These are phyloP conservation scores for Apiospora malaysiana DNA, from an alignment of 2,329 filamentous ascomycete genomes.

Conservation along the genomic window DNA sequence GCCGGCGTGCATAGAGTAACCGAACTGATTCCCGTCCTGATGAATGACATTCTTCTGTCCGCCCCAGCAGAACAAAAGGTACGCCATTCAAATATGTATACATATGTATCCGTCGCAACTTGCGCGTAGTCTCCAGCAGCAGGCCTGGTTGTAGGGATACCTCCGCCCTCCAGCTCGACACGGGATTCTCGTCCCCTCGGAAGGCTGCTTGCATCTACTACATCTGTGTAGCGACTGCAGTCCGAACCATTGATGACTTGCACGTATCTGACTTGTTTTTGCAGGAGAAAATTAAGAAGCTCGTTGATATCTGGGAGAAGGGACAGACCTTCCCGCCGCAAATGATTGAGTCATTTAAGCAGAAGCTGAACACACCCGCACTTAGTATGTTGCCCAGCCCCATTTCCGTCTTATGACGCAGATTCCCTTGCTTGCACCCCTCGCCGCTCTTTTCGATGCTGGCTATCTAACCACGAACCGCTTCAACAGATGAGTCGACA, in stretches of 20 bases:
- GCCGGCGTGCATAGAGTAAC: constrained; percentile 96
- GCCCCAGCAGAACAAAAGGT: constrained; percentile 96
- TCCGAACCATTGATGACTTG: background rate
- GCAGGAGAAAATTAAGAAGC: constrained; percentile 94
- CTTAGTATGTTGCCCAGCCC: constrained; percentile 64
- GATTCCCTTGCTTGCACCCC: background rate
- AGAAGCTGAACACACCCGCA: constrained; percentile 70
- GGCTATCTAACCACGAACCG: constrained; percentile 19
- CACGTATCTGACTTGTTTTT: constrained; percentile 50
- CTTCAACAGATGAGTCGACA: constrained; percentile 66
- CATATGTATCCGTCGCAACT: constrained; percentile 33
- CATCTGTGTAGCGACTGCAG: background rate
- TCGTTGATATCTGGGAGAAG: constrained; percentile 98
- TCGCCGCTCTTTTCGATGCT: background rate
- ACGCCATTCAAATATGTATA: constrained; percentile 58
- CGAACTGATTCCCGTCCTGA: constrained; percentile 89
- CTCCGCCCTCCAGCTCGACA: constrained; percentile 16
- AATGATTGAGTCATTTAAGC: constrained; percentile 83
- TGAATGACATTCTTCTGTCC: constrained; percentile 91
- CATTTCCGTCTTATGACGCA: background rate
- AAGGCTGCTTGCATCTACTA: background rate
- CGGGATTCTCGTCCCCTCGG: constrained; percentile 17
- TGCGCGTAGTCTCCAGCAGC: constrained; percentile 39
- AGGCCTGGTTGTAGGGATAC: constrained; percentile 27
- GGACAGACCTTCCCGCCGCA: constrained; percentile 84